A percentile compares a stretch with the other conserved stretches of the same genome.
Conservation (phyloP, 345 rosid genomes). For the Rhodamnia rubescens region DNA sequence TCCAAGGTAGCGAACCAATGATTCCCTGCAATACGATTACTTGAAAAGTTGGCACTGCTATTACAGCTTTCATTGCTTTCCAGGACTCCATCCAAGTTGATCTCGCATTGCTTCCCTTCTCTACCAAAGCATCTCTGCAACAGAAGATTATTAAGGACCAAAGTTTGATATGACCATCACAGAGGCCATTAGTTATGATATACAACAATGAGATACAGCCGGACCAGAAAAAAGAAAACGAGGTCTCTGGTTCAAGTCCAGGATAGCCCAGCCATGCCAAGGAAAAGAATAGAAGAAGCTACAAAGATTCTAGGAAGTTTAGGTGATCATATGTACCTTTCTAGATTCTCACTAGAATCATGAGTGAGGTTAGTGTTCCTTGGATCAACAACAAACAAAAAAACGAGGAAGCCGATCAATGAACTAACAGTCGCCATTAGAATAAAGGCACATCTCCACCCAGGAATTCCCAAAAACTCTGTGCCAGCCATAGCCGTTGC, state of each 20-base stretch:
- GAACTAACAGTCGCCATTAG: constrained; percentile 74
- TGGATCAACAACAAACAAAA: constrained; percentile 61
- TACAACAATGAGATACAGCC: neutral
- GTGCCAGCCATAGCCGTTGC: constrained; percentile 95
- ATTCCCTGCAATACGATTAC: constrained; percentile 78
- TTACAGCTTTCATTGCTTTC: constrained; percentile 60
- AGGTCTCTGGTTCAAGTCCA: too few relatives aligned
- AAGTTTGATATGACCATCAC: neutral
- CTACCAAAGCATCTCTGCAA: constrained; percentile 42
- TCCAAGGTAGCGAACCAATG: constrained; percentile 88
- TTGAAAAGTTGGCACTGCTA: constrained; percentile 75
- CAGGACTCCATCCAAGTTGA: constrained; percentile 72
- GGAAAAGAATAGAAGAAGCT: too few relatives aligned
- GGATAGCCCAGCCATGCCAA: too few relatives aligned
- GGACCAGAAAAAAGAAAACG: neutral
- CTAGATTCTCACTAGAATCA: constrained; percentile 3
- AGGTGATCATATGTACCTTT: constrained; percentile 15
- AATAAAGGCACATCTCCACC: constrained; percentile 93
- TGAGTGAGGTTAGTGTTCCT: constrained; percentile 17
- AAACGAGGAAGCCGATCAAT: constrained; percentile 72
- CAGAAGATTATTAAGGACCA: constrained; percentile 2
- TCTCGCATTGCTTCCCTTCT: constrained; percentile 16
- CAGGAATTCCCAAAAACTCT: constrained; percentile 57
- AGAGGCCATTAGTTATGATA: neutral
- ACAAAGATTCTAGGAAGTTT: neutral